Percentiles rank a stretch among this genome's conserved stretches.
Conservation (phyloP, 2,329 filamentous ascomycete genomes). For the Sclerotinia spermophila region DNA sequence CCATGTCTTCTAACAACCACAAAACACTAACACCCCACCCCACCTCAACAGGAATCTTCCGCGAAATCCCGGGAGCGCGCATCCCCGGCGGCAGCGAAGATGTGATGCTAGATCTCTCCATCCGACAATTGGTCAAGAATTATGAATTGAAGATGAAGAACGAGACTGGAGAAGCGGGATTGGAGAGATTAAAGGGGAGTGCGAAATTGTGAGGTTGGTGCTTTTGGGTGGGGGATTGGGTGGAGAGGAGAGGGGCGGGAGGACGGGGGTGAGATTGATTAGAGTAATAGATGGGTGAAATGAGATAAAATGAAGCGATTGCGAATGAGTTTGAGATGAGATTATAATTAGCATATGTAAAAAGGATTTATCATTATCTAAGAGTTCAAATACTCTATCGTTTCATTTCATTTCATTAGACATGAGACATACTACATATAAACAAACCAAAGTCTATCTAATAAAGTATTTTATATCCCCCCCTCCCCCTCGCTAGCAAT, state of each 20-base stretch:
- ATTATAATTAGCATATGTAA: too few species aligned
- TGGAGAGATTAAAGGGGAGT: slow-evolving; percentile 38
- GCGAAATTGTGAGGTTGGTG: slow-evolving; percentile 40
- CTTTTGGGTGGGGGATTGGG: too few species aligned
- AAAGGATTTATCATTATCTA: not conserved
- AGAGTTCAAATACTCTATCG: not conserved
- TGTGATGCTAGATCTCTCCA: slow-evolving; percentile 66
- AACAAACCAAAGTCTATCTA: too few species aligned
- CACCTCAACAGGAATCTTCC: slow-evolving; percentile 49
- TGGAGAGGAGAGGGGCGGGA: too few species aligned
- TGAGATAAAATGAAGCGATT: not conserved
- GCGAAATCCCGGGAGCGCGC: slow-evolving; percentile 58
- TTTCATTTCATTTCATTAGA: not conserved
- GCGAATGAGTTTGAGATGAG: too few species aligned
- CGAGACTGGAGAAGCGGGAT: slow-evolving; percentile 34
- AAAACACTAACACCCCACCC: not conserved
- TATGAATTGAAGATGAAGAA: slow-evolving; percentile 53
- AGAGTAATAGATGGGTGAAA: not conserved
- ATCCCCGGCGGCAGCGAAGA: slow-evolving; percentile 71
- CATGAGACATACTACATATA: not conserved
- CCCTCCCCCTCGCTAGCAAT: too few species aligned
- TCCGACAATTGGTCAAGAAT: slow-evolving; percentile 68
- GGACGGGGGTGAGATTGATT: not conserved
- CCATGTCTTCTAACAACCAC: not conserved
- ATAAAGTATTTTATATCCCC: too few species aligned